A percentile compares a stretch with the other conserved stretches of the same genome.
phyloP scores from a whole-genome alignment of 2,329 filamentous ascomycete species.

The Penicillium polonicum region DNA sequence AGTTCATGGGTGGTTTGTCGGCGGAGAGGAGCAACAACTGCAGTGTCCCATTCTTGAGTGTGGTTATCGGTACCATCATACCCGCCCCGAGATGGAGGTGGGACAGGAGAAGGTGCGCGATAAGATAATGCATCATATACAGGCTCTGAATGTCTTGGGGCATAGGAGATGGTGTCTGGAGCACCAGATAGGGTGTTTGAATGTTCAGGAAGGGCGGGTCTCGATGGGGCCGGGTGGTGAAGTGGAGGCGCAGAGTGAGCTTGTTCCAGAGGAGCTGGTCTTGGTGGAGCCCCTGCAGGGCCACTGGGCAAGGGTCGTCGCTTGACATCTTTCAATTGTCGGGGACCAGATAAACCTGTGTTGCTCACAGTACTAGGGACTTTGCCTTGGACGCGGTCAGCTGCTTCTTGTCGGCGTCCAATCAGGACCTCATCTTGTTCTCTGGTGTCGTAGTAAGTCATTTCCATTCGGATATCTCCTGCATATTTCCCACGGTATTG shows the following conservation, averaged over 20 bases:
- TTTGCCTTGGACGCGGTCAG: slow-evolving; percentile 38
- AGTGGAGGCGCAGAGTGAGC: slow-evolving; percentile 20
- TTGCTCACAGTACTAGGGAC: slow-evolving; percentile 18
- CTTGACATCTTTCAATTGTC: slow-evolving; percentile 66
- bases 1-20: slow-evolving; percentile 25
- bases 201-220: slow-evolving; percentile 26
- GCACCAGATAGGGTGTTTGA: slow-evolving; percentile 44
- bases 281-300: slow-evolving; percentile 54
- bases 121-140: slow-evolving; percentile 47
- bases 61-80: slow-evolving; percentile 36
- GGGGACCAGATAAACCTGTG: slow-evolving; percentile 45
- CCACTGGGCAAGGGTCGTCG: slow-evolving; percentile 80
- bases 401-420: slow-evolving; percentile 53
- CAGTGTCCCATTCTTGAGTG: slow-evolving; percentile 27
- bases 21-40: slow-evolving; percentile 18
- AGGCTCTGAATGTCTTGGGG: slow-evolving; percentile 69
- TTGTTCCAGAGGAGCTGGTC: slow-evolving; percentile 30
- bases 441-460: slow-evolving; percentile 91
- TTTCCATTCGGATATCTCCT: slow-evolving; percentile 88
- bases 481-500: slow-evolving; percentile 92
- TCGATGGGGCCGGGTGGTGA: slow-evolving; percentile 24
- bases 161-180: slow-evolving; percentile 71
- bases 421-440: slow-evolving; percentile 71
- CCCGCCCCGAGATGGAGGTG: slow-evolving; percentile 12
- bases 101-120: slow-evolving; percentile 24